Evolutionary conservation across 2,329 filamentous ascomycete genomes (phyloP).

Genomic region (Tolypocladium pustulatum): DNA sequence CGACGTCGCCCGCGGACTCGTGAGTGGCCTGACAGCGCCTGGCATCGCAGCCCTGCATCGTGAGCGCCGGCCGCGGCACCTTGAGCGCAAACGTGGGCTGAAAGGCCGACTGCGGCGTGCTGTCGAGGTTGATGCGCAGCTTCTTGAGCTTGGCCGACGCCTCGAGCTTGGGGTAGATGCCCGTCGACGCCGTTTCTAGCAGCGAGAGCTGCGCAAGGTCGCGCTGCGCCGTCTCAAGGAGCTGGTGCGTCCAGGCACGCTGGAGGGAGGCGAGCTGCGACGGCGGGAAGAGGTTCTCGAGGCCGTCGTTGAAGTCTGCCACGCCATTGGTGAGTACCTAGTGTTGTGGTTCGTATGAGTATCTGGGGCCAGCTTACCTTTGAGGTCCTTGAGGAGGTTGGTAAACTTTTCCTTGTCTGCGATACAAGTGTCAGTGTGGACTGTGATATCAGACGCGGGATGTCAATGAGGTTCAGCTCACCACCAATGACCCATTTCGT

Average conservation of each 20-base stretch:
- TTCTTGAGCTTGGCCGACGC: slow-evolving; percentile 32
- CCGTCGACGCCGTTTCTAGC: slow-evolving; percentile 29
- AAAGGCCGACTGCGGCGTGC: slow-evolving; percentile 26
- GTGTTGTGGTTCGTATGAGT: neutral
- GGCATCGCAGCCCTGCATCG: slow-evolving; percentile 6
- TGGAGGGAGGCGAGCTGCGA: slow-evolving; percentile 29
- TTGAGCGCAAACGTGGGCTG: slow-evolving; percentile 31
- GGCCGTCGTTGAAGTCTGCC: slow-evolving; percentile 35
- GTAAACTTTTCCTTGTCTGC: slow-evolving; percentile 34
- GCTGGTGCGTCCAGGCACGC: slow-evolving; percentile 34
- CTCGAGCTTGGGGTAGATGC: slow-evolving; percentile 30
- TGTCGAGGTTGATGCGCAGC: slow-evolving; percentile 35
- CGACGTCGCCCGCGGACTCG: slow-evolving; percentile 21
- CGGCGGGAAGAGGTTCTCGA: slow-evolving; percentile 34
- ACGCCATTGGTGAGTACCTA: neutral
- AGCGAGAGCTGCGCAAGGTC: slow-evolving; percentile 29
- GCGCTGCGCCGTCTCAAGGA: slow-evolving; percentile 32
- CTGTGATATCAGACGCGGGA: neutral
- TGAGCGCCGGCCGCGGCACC: slow-evolving; percentile 22
- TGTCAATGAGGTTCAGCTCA: slow-evolving; percentile 7
- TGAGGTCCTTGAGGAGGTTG: slow-evolving; percentile 26
- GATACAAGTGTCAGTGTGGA: neutral
- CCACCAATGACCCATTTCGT: slow-evolving; percentile 34
- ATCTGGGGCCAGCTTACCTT: slow-evolving; percentile 17
- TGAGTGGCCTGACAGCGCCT: slow-evolving; percentile 22